phyloP scores from a whole-genome alignment of 106 monocot species.

The Allium cepa region DNA sequence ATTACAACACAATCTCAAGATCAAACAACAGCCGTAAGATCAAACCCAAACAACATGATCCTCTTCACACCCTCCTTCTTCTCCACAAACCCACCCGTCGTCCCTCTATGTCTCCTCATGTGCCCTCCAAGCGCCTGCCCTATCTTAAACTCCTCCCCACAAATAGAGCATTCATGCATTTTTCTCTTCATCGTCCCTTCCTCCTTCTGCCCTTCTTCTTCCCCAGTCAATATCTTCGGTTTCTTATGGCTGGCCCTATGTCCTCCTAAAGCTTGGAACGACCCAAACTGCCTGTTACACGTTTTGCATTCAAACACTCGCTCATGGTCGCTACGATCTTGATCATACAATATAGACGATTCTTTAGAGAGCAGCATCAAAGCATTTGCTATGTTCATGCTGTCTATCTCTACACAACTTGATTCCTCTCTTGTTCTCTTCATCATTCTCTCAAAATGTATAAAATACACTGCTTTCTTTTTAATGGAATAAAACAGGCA shows the following conservation, averaged over 20 bases:
- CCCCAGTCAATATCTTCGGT: constrained; percentile 8
- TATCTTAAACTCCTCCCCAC: constrained; percentile 29
- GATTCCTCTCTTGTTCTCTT: no score
- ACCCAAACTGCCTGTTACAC: constrained; percentile 42
- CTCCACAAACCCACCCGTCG: no score
- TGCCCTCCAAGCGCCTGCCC: constrained; percentile 45
- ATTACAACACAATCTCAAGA: no score
- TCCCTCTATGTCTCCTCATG: constrained; percentile 34
- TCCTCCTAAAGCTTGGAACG: constrained; percentile 61
- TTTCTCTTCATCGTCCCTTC: constrained; percentile 5
- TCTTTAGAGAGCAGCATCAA: constrained; percentile 2
- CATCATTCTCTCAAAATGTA: no score
- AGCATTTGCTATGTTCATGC: neutral
- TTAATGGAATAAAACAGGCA: no score
- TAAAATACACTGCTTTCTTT: no score
- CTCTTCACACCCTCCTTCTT: neutral
- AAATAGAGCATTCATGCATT: constrained; percentile 30
- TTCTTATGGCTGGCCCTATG: constrained; percentile 75
- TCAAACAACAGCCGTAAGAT: neutral
- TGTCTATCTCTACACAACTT: neutral
- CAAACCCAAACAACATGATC: neutral
- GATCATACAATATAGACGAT: constrained; percentile 8
- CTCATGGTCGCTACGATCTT: neutral
- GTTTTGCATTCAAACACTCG: constrained; percentile 64
- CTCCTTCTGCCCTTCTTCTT: neutral